A percentile compares a stretch with the other conserved stretches of the same genome.
Conservation (phyloP, 179 eudicot genomes). For the Carnegiea gigantea region DNA sequence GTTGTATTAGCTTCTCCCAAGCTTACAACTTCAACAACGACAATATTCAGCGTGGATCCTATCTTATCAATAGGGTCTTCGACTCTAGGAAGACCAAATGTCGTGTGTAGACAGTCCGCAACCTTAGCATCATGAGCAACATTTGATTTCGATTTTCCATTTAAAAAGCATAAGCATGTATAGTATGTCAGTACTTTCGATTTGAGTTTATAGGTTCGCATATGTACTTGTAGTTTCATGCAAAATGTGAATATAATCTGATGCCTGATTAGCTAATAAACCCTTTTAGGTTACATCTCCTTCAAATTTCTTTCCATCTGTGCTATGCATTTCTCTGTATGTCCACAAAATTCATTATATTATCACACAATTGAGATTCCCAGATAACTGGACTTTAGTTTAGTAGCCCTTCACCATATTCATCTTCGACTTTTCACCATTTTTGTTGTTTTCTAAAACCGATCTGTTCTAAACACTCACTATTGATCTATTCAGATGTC, state of each 20-base stretch:
- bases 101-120: too few species aligned
- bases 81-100: too few species aligned
- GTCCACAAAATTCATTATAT: background rate
- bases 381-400: background rate
- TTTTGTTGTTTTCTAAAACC: background rate
- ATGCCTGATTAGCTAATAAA: background rate
- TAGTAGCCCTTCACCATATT: background rate
- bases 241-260: background rate
- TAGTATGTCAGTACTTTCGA: background rate
- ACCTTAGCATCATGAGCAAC: too few species aligned
- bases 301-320: background rate
- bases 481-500: background rate
- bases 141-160: too few species aligned
- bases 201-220: background rate
- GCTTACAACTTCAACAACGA: too few species aligned
- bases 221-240: background rate
- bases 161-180: background rate
- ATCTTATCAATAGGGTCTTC: too few species aligned
- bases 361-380: background rate
- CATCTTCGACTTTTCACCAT: background rate
- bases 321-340: constrained; percentile 3
- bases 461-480: too few species aligned
- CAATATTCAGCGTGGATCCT: too few species aligned
- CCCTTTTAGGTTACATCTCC: background rate
- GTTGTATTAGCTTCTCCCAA: too few species aligned